Evolutionary conservation across 2,329 filamentous ascomycete genomes (phyloP), one percentile per base, ranked within the genome.

Genomic region (Ophiocordyceps sinensis): DNA sequence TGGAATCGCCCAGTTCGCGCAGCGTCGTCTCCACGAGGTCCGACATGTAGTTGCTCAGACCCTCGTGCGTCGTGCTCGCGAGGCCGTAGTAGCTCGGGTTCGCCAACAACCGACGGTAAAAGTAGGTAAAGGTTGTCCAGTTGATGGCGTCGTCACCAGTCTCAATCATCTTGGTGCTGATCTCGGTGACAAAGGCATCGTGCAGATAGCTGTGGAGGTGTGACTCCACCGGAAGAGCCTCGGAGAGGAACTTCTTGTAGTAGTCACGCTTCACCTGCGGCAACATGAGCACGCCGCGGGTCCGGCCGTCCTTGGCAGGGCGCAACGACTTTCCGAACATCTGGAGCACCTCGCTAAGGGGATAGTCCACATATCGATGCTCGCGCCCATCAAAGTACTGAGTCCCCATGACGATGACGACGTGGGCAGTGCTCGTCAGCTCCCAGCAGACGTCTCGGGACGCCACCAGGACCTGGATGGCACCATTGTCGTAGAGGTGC

Each of bases 91-190:
- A 98, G 62, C 86, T 95, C 9, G 91, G 91, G 58, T 98, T 98
- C 28, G 89, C 88, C 30, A 96, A 73, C 31, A 98, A 73, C 44
- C 91, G 82, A 36, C 91, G 82, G 65, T 98, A 98, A 65, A 96
- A 95, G 66, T 94, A 98, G 11, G 89, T 95, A 58, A 95, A 96
- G 0, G 91, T 96, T 31, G 87, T 85, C 91, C 91, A 98, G 63
- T 94, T 93, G 50, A 98, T 88, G 11, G 89, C 91, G 64, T 96
- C 89, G 52, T 96, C 91, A 13, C 87, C 94, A 12, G 88, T 94
- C 53, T 86, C 79, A 45, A 98, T 91, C 59, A 88, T 94, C 68
- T 87, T 89, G 15, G 87, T 94, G 67, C 87, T 95, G 53, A 96
- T 87, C 62, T 98, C 91, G 0, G 89, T 88, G 36, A 98, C 89